These are phyloP conservation scores for Akanthomyces uredinophilus DNA, from an alignment of 2,329 filamentous ascomycete species.

Conservation along the genomic window DNA sequence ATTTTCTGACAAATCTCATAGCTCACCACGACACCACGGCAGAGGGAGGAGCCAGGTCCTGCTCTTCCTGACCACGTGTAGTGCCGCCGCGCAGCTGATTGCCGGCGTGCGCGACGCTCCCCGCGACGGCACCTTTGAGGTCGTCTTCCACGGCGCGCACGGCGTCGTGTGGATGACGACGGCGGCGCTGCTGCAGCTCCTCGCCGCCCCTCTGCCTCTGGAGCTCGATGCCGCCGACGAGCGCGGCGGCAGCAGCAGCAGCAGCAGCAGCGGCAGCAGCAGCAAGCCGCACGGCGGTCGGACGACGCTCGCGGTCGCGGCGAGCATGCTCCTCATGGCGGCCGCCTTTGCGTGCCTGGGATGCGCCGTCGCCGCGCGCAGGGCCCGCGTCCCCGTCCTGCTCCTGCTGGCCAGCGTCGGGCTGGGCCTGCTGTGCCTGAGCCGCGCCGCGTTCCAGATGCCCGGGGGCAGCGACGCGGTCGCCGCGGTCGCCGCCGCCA, in stretches of 20 bases:
- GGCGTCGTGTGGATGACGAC: conserved; percentile 60
- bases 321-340: conserved; percentile 3
- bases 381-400: not conserved
- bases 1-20: not conserved
- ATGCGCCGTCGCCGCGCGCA: not conserved
- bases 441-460: not conserved
- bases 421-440: not conserved
- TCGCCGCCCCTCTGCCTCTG: not conserved
- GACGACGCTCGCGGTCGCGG: not conserved
- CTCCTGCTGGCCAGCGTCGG: not conserved
- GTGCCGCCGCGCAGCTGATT: not conserved
- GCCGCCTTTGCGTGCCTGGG: not conserved
- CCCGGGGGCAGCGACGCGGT: not conserved
- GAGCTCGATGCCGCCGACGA: not conserved
- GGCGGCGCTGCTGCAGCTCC: conserved; percentile 34
- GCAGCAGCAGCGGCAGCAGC: conserved; percentile 37
- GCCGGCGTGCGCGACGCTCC: not conserved
- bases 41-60: not conserved
- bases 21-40: not conserved
- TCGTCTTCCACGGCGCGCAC: conserved; percentile 56
- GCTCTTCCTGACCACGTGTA: not conserved
- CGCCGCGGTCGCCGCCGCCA: no score
- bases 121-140: conserved; percentile 51
- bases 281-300: no score
- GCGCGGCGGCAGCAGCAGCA: conserved; percentile 21